phyloP scores from a whole-genome alignment of 2,329 filamentous ascomycete genomes.

The Pyrenochaeta sp. region DNA sequence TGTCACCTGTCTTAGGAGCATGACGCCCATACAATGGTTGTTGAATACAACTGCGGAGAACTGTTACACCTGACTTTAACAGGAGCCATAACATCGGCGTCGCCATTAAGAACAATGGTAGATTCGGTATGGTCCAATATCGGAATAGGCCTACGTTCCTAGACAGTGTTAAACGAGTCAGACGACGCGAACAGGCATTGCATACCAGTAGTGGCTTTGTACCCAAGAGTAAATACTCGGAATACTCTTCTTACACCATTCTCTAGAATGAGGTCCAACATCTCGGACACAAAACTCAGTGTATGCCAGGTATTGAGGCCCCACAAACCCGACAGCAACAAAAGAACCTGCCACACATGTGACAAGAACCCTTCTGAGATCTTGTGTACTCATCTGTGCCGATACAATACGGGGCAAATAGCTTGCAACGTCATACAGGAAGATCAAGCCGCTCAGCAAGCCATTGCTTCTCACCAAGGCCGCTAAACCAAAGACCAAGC shows the following conservation, averaged over 20 bases:
- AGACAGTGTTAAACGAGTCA: slow-evolving; percentile 12
- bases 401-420: slow-evolving; percentile 51
- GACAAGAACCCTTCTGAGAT: slow-evolving; percentile 63
- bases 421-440: slow-evolving; percentile 61
- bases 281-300: slow-evolving; percentile 62
- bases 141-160: slow-evolving; percentile 88
- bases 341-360: slow-evolving; percentile 72
- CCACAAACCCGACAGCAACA: slow-evolving; percentile 71
- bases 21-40: slow-evolving; percentile 34
- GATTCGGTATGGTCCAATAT: slow-evolving; percentile 89
- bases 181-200: not conserved
- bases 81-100: slow-evolving; percentile 77
- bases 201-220: slow-evolving; percentile 86
- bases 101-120: slow-evolving; percentile 87
- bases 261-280: slow-evolving; percentile 48
- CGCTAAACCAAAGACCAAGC: slow-evolving; percentile 74
- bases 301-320: slow-evolving; percentile 82
- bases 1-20: slow-evolving; percentile 22
- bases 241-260: slow-evolving; percentile 77
- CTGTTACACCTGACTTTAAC: slow-evolving; percentile 61
- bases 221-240: slow-evolving; percentile 95
- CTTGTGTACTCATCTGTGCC: slow-evolving; percentile 45
- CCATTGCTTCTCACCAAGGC: slow-evolving; percentile 85
- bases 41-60: slow-evolving; percentile 55
- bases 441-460: slow-evolving; percentile 79